Evolutionary conservation across 805 yeast species (phyloP).

Genomic region (Saccharomyces eubayanus): DNA sequence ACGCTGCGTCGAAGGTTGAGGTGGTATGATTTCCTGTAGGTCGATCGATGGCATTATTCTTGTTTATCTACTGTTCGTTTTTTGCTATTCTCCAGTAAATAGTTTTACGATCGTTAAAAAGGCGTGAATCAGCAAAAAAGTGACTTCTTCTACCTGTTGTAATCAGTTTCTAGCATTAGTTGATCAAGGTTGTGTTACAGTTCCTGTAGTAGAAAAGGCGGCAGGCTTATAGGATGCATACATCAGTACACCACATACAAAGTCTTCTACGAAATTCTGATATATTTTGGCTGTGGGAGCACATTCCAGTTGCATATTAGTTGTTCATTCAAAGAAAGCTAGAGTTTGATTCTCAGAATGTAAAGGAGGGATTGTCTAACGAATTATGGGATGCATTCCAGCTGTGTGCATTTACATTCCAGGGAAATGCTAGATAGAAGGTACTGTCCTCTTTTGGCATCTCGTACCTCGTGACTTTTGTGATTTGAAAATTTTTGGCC

Average conservation of each 20-base stretch:
- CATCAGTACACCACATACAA: neutral
- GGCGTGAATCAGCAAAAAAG: neutral
- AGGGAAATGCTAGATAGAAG: neutral
- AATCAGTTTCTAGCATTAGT: neutral
- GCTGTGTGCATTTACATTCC: neutral
- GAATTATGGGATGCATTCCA: neutral
- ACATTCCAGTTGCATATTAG: neutral
- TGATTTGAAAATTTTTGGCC: neutral
- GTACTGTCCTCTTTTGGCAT: neutral
- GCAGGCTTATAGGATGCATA: neutral
- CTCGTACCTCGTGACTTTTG: neutral
- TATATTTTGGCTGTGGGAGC: no score
- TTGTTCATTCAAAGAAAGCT: no score
- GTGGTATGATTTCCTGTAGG: slow-evolving; percentile 44
- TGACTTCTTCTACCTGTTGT: neutral
- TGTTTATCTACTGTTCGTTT: neutral
- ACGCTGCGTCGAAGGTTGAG: slow-evolving; percentile 78
- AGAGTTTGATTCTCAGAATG: neutral
- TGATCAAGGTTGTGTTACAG: neutral
- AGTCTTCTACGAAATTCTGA: neutral
- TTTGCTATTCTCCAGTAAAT: neutral
- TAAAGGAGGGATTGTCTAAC: neutral
- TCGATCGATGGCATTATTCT: slow-evolving; percentile 15
- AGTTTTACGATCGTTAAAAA: neutral
- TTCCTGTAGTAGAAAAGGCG: neutral